Evolutionary conservation across 2,329 filamentous ascomycete genomes (phyloP), one percentile per base, ranked within the genome.

Genomic region (Scedosporium apiospermum): DNA sequence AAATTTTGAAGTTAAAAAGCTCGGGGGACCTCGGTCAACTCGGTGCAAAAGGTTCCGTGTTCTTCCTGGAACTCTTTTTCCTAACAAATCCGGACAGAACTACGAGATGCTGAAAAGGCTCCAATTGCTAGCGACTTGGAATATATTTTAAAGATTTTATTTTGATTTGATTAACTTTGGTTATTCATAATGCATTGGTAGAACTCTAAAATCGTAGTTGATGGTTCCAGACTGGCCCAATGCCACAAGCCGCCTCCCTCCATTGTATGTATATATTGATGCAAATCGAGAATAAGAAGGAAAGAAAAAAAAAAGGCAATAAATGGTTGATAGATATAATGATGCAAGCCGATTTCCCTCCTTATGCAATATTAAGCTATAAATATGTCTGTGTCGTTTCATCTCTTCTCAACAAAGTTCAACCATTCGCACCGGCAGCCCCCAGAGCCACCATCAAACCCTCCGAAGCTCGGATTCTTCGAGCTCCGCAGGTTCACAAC

Each of bases 381-480:
- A 55, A 55, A 23, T 55, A 3, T 6, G 21, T 16, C 12, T 23
- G 12, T 23, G 30, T 55, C 12, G 12, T 23, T 23, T 23, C 23
- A 55, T 26, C 57, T 58, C 23, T 60, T 63, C 53, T 42, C 60
- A 34, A 62, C 44, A 60, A 63, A 65, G 46, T 88, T 88, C 63
- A 78, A 76, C 82, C 84, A 88, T 67, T 80, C 75, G 70, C 85
- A 88, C 71, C 75, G 78, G 69, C 85, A 88, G 1, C 86, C 86
- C 16, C 85, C 84, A 0, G 77, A 80, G 44, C 85, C 86, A 23
- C 86, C 86, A 70, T 88, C 85, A 66, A 83, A 81, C 1, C 85
- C 86, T 1, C 86, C 86, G 63, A 82, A 74, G 27, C 74, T 78
- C 10, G 72, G 67, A 64, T 85, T 75, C 1, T 71, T 73, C 23